Evolutionary conservation across 2,329 filamentous ascomycete genomes (phyloP).

Genomic region (Blastomyces parvus): DNA sequence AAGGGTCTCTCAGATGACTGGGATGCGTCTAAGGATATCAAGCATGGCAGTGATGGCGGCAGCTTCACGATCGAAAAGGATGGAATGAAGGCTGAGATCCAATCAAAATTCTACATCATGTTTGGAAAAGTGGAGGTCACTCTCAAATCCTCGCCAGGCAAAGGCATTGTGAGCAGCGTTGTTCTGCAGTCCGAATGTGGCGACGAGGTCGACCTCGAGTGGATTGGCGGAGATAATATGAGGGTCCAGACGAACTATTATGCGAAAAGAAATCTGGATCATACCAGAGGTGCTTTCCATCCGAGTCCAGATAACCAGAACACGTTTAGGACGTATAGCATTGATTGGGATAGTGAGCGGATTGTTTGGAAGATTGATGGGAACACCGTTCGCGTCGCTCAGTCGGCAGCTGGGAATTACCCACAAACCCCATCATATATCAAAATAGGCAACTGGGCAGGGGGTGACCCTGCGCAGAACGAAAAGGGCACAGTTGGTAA

Average conservation of each 20-base stretch:
- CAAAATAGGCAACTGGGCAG: constrained; percentile 60
- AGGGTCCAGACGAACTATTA: constrained; percentile 79
- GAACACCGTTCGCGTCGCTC: constrained; percentile 51
- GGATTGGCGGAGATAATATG: constrained; percentile 25
- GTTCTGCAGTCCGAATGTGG: constrained; percentile 86
- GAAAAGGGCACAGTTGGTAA: constrained; percentile 11
- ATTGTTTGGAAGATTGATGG: constrained; percentile 59
- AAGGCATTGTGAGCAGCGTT: constrained; percentile 81
- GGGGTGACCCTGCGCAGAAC: constrained; percentile 42
- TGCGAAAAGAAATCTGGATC: constrained; percentile 76
- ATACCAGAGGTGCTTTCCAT: constrained; percentile 77
- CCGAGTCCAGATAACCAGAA: constrained; percentile 48
- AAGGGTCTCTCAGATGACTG: constrained; percentile 48
- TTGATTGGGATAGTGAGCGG: constrained; percentile 57
- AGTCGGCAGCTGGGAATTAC: constrained; percentile 47
- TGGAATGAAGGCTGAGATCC: constrained; percentile 76
- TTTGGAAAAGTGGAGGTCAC: constrained; percentile 81
- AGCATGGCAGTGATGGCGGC: constrained; percentile 61
- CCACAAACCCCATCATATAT: constrained; percentile 66
- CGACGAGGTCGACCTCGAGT: constrained; percentile 84
- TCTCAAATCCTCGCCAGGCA: constrained; percentile 75
- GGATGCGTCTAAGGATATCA: constrained; percentile 57
- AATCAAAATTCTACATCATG: constrained; percentile 94
- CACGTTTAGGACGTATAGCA: constrained; percentile 36
- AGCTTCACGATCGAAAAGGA: constrained; percentile 66